Base-by-base conservation (phyloP, 768 basidiomycete genomes). In the Amyloporia xantha region DNA sequence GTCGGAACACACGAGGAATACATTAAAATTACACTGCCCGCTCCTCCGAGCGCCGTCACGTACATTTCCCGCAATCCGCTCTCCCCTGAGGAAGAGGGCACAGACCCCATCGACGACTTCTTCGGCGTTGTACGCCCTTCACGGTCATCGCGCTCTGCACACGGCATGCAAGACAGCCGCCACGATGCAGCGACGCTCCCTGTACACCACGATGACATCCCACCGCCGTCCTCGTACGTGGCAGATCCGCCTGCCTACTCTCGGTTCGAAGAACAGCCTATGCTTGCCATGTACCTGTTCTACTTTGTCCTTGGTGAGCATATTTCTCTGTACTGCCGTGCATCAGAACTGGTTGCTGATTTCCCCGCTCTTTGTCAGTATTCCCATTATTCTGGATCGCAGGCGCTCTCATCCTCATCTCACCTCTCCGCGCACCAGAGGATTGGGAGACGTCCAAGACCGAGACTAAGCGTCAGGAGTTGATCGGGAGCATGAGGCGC, bases 381-480 rank as follows among this genome's bases (percentile, higher is more conserved):
- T 76, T 73, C 62, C 74, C 74, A n/a, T 69, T 67, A 13, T 69
- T 75, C 50, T 78, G 77, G 76, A 37, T 74, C 19, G 56, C 71
- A 5, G 73, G 74, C 15, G 57, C 65, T 6, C 44, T 66, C 55
- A 68, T 77, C 40, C 58, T 75, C 17, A 36, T 67, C 39, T 70
- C 64, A 5, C 73, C 75, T 1, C 65, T 76, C n/a, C 54, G 54
- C 28, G 66, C 64, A 4, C 72, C 74, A 2, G 50, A 52, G 25
- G 57, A 57, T 19, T 68, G 66, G 69, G 65, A 66, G 48, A 49
- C 61, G 24, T 53, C 63, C 10, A 76, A 74, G 50, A 62, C 71
- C 2, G 62, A 60, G 30, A 51, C 49, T 6, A 73, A 73, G 49
- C 66, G 65, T 28, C 48, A 60, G 39, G 57, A 62, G 24, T 44